Conservation (phyloP, 176 grass and related monocot genomes). For the Eragrostis curvula region DNA sequence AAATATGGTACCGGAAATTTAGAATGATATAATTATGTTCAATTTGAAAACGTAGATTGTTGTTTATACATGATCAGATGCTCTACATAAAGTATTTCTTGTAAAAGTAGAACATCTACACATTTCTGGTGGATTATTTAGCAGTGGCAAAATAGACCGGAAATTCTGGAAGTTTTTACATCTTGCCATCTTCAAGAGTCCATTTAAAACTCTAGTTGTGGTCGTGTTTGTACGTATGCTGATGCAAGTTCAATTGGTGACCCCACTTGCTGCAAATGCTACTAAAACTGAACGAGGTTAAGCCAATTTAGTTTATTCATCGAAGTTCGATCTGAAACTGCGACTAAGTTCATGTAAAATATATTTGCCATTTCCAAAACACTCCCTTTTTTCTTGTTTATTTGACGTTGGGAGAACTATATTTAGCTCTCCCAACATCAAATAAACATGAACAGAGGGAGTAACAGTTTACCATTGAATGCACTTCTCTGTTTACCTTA, state of each 20-base stretch:
- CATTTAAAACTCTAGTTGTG: neutral
- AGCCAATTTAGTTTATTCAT: neutral
- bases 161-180: neutral
- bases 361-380: neutral
- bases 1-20: neutral
- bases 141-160: neutral
- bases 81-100: neutral
- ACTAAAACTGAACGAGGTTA: neutral
- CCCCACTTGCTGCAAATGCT: neutral
- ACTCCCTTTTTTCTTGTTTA: too few relatives aligned
- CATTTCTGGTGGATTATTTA: neutral
- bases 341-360: neutral
- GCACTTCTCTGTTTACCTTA: neutral
- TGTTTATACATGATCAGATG: neutral
- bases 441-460: too few relatives aligned
- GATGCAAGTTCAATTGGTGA: constrained; percentile 10
- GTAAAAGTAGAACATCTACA: neutral
- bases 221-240: neutral
- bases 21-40: neutral
- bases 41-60: neutral
- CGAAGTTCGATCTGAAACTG: neutral
- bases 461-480: neutral
- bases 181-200: neutral
- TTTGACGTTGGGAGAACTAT: too few relatives aligned
- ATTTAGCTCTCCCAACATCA: too few relatives aligned